phyloP scores from a whole-genome alignment of 2,329 filamentous ascomycete genomes.

The Fulvia fulva region DNA sequence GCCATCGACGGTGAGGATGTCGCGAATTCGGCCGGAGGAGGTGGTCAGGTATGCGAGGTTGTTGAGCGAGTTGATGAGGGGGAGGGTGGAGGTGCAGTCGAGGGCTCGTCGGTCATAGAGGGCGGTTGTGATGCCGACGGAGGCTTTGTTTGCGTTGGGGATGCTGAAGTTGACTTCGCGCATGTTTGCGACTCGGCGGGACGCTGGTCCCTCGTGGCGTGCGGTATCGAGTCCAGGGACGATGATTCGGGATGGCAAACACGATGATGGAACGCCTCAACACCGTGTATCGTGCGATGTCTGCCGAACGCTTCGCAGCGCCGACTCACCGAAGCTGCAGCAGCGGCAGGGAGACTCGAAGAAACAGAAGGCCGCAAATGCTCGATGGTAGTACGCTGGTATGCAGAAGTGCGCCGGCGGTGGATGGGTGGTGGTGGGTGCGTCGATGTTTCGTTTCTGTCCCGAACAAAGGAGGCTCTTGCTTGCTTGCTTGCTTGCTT shows the following conservation, averaged over 20 bases:
- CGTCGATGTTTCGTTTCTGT: not conserved
- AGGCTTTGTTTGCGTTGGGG: slow-evolving; percentile 98
- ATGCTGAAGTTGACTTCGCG: slow-evolving; percentile 99
- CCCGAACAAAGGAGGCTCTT: not conserved
- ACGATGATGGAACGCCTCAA: slow-evolving; percentile 1
- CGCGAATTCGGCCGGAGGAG: slow-evolving; percentile 92
- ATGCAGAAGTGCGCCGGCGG: not conserved
- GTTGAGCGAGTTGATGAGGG: slow-evolving; percentile 97
- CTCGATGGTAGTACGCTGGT: not conserved
- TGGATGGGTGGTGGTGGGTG: not conserved
- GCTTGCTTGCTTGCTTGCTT: not conserved
- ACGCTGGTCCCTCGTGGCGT: slow-evolving; percentile 3
- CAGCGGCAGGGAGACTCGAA: not conserved
- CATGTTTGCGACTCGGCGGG: slow-evolving; percentile 60
- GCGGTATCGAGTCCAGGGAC: not conserved
- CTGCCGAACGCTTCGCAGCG: not conserved
- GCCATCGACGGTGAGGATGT: slow-evolving; percentile 97
- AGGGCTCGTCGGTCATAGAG: slow-evolving; percentile 95
- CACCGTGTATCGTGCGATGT: not conserved
- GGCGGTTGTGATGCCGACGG: slow-evolving; percentile 95
- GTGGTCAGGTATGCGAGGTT: slow-evolving; percentile 98
- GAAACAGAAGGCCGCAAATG: slow-evolving; percentile 3
- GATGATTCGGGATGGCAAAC: slow-evolving; percentile 2
- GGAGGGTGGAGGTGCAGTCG: slow-evolving; percentile 95
- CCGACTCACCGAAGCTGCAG: not conserved